Evolutionary conservation across 768 basidiomycete genomes (phyloP), one percentile per base, ranked within the genome.

Genomic region (Pseudohyphozyma bogoriensis): DNA sequence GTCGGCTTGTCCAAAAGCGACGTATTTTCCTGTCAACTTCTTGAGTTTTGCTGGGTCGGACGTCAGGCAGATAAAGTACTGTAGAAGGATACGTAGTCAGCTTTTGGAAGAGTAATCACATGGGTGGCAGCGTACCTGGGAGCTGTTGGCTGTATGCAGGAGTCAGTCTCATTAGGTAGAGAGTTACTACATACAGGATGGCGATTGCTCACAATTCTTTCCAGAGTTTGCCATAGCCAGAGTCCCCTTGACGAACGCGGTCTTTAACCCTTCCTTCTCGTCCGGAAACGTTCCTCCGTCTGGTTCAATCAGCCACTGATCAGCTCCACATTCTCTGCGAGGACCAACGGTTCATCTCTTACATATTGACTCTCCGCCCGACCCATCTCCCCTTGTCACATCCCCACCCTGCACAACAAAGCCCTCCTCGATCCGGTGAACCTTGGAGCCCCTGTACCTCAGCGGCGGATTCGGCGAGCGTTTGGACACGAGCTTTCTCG

Each of bases 401-500:
- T 82, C 80, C 9, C 80, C 80, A n/a, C 78, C 78, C 65, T 82
- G 80, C 1, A 78, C 77, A 6, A 81, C 74, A 53, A 80, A 82
- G 18, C 74, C 79, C 62, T 74, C 73, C 47, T 78, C 76, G 64
- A 79, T 73, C 13, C 79, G 72, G 69, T 80, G 80, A 1, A 82
- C 73, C 32, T 76, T 77, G 39, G 72, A 75, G 4, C 72, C 76
- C 39, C 74, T 47, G 65, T 80, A 81, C 61, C 76, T 75, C 53
- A 81, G 69, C 36, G 68, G 74, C 68, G 77, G 78, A 60, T 78
- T 78, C 3, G 77, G 77, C 18, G 76, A 76, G 49, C 74, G 77
- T 73, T 79, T 80, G 68, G 76, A 78, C 59, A 67, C 63, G 16
- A 78, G 78, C 58, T 73, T 76, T 55, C 78, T 76, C 50, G 58